These are phyloP conservation scores for Solanum clarkiae DNA, from an alignment of 257 asterid species.

Conservation along the genomic window DNA sequence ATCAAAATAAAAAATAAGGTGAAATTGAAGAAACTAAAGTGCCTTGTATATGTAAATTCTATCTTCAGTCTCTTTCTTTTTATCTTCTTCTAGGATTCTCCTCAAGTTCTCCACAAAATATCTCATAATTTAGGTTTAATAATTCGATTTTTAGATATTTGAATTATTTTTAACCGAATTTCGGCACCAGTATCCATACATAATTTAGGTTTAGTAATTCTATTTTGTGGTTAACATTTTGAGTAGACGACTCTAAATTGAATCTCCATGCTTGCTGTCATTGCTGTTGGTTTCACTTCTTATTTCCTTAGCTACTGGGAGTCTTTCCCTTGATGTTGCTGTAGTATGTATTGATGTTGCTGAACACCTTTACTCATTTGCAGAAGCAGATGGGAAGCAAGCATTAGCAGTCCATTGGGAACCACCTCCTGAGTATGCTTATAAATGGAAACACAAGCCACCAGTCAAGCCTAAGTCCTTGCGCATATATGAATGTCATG, in stretches of 20 bases:
- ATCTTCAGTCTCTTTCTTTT: no score
- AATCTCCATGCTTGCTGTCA: neutral
- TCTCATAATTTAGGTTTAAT: no score
- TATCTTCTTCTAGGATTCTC: no score
- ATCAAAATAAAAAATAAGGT: no score
- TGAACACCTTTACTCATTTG: slow-evolving; percentile 4
- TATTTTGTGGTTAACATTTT: neutral
- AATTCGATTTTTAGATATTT: no score
- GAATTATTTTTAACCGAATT: no score
- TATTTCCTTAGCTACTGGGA: neutral
- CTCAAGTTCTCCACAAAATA: no score
- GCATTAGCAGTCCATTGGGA: slow-evolving; percentile 95
- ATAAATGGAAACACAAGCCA: slow-evolving; percentile 69
- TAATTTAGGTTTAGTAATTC: no score
- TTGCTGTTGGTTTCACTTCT: neutral
- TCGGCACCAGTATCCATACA: no score
- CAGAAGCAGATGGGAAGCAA: slow-evolving; percentile 71
- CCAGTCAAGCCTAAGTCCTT: slow-evolving; percentile 72
- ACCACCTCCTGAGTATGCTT: slow-evolving; percentile 75
- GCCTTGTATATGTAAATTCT: no score
- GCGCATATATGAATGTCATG: slow-evolving; percentile 93
- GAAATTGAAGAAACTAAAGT: no score
- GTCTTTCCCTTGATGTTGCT: neutral
- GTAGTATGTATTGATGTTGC: neutral
- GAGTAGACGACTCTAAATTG: neutral